Evolutionary conservation across 2,329 filamentous ascomycete genomes (phyloP).

Genomic region (Samsoniella hepiali): DNA sequence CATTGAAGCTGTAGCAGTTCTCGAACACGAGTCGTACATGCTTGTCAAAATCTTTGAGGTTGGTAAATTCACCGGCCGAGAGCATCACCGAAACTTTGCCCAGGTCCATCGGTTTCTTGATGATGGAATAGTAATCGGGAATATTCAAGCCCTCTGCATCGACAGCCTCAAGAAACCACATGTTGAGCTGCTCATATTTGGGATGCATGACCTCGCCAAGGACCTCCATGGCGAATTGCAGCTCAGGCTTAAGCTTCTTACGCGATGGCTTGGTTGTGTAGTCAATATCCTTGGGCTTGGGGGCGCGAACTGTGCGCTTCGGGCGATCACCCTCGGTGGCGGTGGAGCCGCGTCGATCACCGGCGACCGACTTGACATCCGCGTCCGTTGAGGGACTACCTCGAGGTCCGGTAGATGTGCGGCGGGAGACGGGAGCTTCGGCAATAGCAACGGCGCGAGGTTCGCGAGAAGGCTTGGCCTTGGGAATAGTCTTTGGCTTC

Average conservation of each 20-base stretch:
- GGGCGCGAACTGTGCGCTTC: slow-evolving; percentile 90
- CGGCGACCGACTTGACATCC: slow-evolving; percentile 17
- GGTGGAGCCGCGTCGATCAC: slow-evolving; percentile 30
- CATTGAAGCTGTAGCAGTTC: slow-evolving; percentile 92
- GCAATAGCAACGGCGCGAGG: slow-evolving; percentile 28
- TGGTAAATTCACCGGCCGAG: slow-evolving; percentile 73
- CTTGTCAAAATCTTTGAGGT: slow-evolving; percentile 78
- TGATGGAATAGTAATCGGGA: slow-evolving; percentile 85
- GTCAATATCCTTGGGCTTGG: slow-evolving; percentile 85
- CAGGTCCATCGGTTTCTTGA: slow-evolving; percentile 97
- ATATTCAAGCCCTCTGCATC: slow-evolving; percentile 94
- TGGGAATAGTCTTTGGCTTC: slow-evolving; percentile 51
- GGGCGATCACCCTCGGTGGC: slow-evolving; percentile 66
- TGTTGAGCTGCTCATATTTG: slow-evolving; percentile 65
- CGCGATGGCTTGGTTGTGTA: slow-evolving; percentile 74
- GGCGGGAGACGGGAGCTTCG: slow-evolving; percentile 26
- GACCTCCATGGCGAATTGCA: slow-evolving; percentile 85
- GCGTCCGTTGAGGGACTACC: slow-evolving; percentile 29
- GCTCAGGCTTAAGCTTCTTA: slow-evolving; percentile 84
- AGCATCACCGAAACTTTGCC: slow-evolving; percentile 77
- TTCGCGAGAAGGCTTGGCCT: slow-evolving; percentile 37
- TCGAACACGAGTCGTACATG: slow-evolving; percentile 80
- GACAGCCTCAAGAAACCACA: slow-evolving; percentile 77
- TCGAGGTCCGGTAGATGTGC: slow-evolving; percentile 31
- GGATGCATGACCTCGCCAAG: slow-evolving; percentile 72